Percentiles rank a stretch among this genome's conserved stretches.
phyloP scores from a whole-genome alignment of 768 basidiomycete species.

The Suillus luteus region DNA sequence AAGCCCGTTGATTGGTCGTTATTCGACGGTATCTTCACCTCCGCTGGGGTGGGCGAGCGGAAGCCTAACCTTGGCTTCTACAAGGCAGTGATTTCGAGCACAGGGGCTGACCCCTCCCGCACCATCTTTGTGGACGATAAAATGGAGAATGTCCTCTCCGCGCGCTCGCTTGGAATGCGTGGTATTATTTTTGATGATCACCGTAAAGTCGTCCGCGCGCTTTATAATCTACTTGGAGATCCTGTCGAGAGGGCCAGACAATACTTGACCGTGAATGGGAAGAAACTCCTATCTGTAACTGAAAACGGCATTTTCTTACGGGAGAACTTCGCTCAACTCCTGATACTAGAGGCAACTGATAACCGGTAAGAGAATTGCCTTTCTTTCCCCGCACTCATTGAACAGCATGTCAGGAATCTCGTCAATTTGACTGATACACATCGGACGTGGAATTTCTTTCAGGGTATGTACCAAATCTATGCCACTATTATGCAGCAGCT shows the following conservation, averaged over 20 bases:
- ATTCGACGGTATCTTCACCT: slow-evolving; percentile 54
- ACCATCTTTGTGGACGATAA: slow-evolving; percentile 64
- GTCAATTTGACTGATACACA: slow-evolving; percentile 42
- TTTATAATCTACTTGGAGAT: slow-evolving; percentile 50
- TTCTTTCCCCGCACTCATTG: slow-evolving; percentile 7
- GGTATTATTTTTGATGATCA: slow-evolving; percentile 53
- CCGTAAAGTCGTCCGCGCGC: slow-evolving; percentile 42
- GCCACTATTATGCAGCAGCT: slow-evolving; percentile 1
- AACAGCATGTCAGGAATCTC: slow-evolving; percentile 37
- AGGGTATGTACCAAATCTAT: slow-evolving; percentile 31
- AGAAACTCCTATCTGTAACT: slow-evolving; percentile 47
- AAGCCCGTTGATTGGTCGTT: slow-evolving; percentile 50
- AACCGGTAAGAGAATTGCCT: slow-evolving; percentile 37
- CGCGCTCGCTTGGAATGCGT: slow-evolving; percentile 55
- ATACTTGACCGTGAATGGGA: slow-evolving; percentile 44
- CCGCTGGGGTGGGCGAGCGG: slow-evolving; percentile 52
- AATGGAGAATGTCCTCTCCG: slow-evolving; percentile 57
- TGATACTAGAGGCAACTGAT: slow-evolving; percentile 54
- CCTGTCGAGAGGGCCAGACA: slow-evolving; percentile 44
- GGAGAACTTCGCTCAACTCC: slow-evolving; percentile 61
- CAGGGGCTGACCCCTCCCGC: slow-evolving; percentile 44
- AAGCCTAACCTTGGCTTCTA: slow-evolving; percentile 59
- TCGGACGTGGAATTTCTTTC: slow-evolving; percentile 58
- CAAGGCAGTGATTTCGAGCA: slow-evolving; percentile 46
- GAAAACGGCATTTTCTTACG: slow-evolving; percentile 39